Base-by-base conservation (phyloP, 345 rosid species). In the Acer saccharum region DNA sequence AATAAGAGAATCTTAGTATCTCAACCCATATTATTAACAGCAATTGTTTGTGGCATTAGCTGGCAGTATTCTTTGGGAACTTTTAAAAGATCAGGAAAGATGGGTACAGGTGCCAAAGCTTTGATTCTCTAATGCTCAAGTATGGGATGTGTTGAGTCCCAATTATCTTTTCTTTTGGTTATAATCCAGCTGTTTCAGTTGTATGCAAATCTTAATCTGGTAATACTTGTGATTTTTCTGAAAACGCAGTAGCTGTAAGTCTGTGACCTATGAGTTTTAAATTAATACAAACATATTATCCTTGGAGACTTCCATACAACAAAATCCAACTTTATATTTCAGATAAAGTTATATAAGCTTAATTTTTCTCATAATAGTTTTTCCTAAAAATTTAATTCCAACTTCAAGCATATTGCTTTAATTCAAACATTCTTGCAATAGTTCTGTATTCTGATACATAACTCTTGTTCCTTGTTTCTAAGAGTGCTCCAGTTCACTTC, bases 401-500 rank as follows among this genome's bases (percentile, higher is more conserved):
- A 17, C 57, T 65, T 48, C 35, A 10, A 52, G 32, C 52, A 32
- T 20, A 48, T 29, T 73, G 58, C 44, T 65, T 65, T 75, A n/a
- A 7, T 13, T 29, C 27, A 14, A 18, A 29, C 65, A 23, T 27
- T 29, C 63, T 20, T 29, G 10, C 0, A 23, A 41, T 65, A 48
- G 32, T 75, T 75, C 4, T 32, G 35, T 32, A 4, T 32, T 32
- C 71, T 3, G 8, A 48, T 7, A 21, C 3, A n/a, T 14, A 58
- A 16, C 32, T 13, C 4, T 16, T 20, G 32, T 58, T 41, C 66
- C 68, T 4, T 29, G 57, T 44, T 57, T 61, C 43, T 35, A 73
- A 44, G 55, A 74, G 71, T 64, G 62, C 41, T 25, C 44, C 50
- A 35, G 27, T 69, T 69, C 65, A 75, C 55, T 58, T 64, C 61